A percentile compares a stretch with the other conserved stretches of the same genome.
phyloP scores from a whole-genome alignment of 2,329 filamentous ascomycete species.

The Pseudophaeomoniella oleicola region DNA sequence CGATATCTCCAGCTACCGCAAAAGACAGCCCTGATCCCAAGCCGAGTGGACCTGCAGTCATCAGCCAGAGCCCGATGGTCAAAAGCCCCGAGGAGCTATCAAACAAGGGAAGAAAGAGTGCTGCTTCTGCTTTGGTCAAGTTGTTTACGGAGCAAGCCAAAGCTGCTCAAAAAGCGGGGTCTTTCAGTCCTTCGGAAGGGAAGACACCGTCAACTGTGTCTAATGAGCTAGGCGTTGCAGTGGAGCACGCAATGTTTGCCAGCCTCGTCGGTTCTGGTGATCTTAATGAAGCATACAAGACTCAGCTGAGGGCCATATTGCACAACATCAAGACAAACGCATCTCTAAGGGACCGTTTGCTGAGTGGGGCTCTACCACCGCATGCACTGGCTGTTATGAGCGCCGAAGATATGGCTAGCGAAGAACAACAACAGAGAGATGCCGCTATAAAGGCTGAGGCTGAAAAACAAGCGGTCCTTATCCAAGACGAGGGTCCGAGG shows the following conservation, averaged over 20 bases:
- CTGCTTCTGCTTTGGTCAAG: conserved; percentile 57
- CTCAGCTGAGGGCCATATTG: conserved; percentile 59
- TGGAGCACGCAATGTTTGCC: conserved; percentile 56
- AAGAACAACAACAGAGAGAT: conserved; percentile 60
- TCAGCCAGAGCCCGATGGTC: conserved; percentile 17
- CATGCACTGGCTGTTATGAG: conserved; percentile 76
- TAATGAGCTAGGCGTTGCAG: conserved; percentile 57
- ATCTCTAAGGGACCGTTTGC: conserved; percentile 58
- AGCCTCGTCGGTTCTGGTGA: conserved; percentile 37
- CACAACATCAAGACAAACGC: conserved; percentile 85
- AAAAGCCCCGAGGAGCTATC: conserved; percentile 36
- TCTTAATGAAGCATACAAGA: conserved; percentile 39
- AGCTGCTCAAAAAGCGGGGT: conserved; percentile 50
- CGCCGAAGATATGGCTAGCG: conserved; percentile 78
- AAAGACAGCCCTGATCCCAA: conserved; percentile 14
- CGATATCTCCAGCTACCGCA: conserved; percentile 2
- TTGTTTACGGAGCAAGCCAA: conserved; percentile 52
- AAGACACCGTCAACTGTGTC: conserved; percentile 50
- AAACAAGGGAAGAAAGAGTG: conserved; percentile 48
- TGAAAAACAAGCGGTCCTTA: conserved; percentile 57
- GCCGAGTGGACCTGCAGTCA: conserved; percentile 16
- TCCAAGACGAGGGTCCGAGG: conserved; percentile 60
- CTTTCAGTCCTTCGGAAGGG: conserved; percentile 48
- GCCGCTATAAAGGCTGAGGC: conserved; percentile 41
- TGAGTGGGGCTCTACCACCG: conserved; percentile 58